Conservation (phyloP, 2,329 filamentous ascomycete genomes). For the Dothidotthia symphoricarpi region DNA sequence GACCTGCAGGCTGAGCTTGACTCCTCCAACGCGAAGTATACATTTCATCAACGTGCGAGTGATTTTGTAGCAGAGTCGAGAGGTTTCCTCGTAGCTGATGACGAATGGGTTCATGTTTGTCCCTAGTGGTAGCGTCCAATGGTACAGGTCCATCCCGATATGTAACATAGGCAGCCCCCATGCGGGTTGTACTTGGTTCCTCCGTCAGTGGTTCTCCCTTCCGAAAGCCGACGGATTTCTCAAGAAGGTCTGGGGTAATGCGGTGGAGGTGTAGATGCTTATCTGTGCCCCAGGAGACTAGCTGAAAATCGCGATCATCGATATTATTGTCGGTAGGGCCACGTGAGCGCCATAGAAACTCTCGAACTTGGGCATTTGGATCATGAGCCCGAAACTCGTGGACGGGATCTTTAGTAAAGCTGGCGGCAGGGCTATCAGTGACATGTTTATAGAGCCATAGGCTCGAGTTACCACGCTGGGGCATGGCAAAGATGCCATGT, state of each 20-base stretch:
- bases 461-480: conserved; percentile 81
- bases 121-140: conserved; percentile 10
- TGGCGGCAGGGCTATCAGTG: conserved; percentile 39
- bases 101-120: conserved; percentile 17
- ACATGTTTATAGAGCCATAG: conserved; percentile 78
- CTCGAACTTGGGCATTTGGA: conserved; percentile 65
- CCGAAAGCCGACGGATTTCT: conserved; percentile 67
- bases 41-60: conserved; percentile 14
- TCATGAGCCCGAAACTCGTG: conserved; percentile 55
- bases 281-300: conserved; percentile 91
- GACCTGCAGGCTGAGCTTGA: conserved; percentile 7
- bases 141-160: conserved; percentile 61
- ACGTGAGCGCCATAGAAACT: conserved; percentile 84
- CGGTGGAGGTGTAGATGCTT: conserved; percentile 77
- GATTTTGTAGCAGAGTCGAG: conserved; percentile 28
- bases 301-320: conserved; percentile 84
- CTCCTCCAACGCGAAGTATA: conserved; percentile 8
- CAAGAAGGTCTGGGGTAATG: conserved; percentile 62
- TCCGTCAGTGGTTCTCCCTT: conserved; percentile 66
- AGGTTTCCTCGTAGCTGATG: conserved; percentile 26
- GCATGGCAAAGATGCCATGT: conserved; percentile 82
- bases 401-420: conserved; percentile 39
- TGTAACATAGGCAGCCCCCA: conserved; percentile 79
- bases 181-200: conserved; percentile 72
- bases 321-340: conserved; percentile 64